These are phyloP conservation scores for Penicillium vulpinum DNA, from an alignment of 2,329 filamentous ascomycete genomes.

Conservation along the genomic window DNA sequence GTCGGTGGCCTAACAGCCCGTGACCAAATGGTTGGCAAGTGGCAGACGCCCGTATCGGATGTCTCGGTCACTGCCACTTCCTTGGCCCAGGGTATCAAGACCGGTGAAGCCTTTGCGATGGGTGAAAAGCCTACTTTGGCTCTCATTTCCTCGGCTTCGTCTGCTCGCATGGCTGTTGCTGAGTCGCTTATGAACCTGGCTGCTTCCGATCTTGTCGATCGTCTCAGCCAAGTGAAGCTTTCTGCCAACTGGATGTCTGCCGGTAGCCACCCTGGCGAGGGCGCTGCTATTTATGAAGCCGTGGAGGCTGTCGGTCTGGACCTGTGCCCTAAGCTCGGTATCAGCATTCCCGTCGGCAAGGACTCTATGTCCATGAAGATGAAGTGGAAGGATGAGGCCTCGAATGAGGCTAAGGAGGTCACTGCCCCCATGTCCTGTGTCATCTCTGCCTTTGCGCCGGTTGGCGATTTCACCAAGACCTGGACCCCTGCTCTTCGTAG, in stretches of 20 bases:
- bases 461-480: conserved; percentile 77
- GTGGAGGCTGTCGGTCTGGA: conserved; percentile 92
- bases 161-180: conserved; percentile 92
- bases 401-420: conserved; percentile 73
- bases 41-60: conserved; percentile 92
- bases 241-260: conserved; percentile 99
- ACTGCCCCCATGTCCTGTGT: conserved; percentile 89
- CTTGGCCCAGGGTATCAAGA: conserved; percentile 68
- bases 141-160: conserved; percentile 84
- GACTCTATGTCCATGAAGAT: conserved; percentile 99
- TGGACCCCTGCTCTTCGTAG: conserved; percentile 91
- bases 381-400: conserved; percentile 76
- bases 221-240: conserved; percentile 76
- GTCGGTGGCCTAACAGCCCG: conserved; percentile 85
- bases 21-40: conserved; percentile 95
- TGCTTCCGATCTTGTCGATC: conserved; percentile 71
- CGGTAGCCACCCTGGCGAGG: conserved; percentile 89
- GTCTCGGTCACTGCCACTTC: conserved; percentile 89
- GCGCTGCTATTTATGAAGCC: conserved; percentile 87
- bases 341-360: conserved; percentile 95
- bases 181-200: conserved; percentile 93
- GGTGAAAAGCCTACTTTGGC: conserved; percentile 88
- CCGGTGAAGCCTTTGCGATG: conserved; percentile 97
- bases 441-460: conserved; percentile 85
- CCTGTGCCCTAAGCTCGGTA: conserved; percentile 82